Percentiles rank a stretch among this genome's conserved stretches.
Conservation (phyloP, 176 grass and related monocot genomes). For the sorghum (Sorghum bicolor) region DNA sequence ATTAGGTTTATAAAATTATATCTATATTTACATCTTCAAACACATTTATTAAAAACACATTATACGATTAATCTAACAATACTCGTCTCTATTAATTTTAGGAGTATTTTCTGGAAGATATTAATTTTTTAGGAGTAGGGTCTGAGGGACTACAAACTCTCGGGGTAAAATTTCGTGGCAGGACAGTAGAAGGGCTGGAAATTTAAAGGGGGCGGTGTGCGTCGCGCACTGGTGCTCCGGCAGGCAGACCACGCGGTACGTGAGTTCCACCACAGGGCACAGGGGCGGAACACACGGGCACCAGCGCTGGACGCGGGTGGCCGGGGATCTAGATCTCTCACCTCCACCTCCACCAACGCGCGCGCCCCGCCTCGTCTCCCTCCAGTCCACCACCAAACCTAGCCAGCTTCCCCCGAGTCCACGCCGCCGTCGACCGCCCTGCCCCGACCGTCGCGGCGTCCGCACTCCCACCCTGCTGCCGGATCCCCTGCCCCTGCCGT, state of each 20-base stretch:
- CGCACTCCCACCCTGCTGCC: background rate
- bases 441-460: background rate
- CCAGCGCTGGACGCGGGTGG: background rate
- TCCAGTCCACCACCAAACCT: background rate
- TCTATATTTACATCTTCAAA: too few species aligned
- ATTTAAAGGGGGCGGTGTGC: background rate
- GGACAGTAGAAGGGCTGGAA: background rate
- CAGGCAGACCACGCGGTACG: conserved; percentile 21
- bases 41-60: too few species aligned
- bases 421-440: background rate
- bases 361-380: background rate
- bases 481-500: background rate
- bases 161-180: background rate
- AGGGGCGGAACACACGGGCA: conserved; percentile 10
- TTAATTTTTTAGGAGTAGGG: too few species aligned
- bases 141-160: too few species aligned
- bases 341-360: background rate
- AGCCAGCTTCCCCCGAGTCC: background rate
- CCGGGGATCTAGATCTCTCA: conserved; percentile 35
- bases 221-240: background rate
- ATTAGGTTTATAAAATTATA: background rate
- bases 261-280: conserved; percentile 13
- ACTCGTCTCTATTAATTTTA: too few species aligned
- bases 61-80: too few species aligned
- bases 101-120: too few species aligned